phyloP scores from a whole-genome alignment of 2,329 filamentous ascomycete genomes.

The Xylariaceae sp. region DNA sequence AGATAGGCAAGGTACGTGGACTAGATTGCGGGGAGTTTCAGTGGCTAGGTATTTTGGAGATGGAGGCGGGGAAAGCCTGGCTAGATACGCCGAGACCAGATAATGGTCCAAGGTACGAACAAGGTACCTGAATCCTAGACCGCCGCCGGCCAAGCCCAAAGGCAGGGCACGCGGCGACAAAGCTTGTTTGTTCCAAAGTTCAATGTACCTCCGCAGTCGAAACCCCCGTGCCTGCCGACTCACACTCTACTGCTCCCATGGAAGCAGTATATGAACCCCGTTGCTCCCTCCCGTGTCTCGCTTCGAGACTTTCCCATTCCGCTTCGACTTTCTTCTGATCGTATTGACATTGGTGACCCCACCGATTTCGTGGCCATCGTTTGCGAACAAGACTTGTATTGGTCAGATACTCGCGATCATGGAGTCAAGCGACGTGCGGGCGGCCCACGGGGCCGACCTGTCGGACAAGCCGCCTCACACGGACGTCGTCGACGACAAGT shows the following conservation, averaged over 20 bases:
- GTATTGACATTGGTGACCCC: constrained; percentile 4
- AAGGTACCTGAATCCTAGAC: not conserved
- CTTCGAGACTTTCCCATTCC: not conserved
- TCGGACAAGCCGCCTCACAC: constrained; percentile 10
- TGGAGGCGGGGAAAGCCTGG: constrained; percentile 1
- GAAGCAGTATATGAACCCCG: constrained; percentile 15
- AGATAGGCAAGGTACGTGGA: not conserved
- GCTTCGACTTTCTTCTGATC: constrained; percentile 3
- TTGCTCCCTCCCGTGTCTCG: constrained; percentile 6
- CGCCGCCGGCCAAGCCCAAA: not conserved
- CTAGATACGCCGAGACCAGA: not conserved
- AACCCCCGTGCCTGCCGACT: not conserved
- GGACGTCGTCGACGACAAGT: constrained; percentile 16
- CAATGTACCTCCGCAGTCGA: not conserved
- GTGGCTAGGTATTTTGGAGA: not conserved
- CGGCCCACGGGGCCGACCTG: constrained; percentile 22
- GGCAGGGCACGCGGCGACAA: not conserved
- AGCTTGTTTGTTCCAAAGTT: not conserved
- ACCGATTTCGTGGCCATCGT: constrained; percentile 12
- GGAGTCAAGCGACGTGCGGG: constrained; percentile 24
- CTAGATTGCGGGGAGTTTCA: not conserved
- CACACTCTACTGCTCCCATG: not conserved
- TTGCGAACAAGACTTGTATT: constrained; percentile 17
- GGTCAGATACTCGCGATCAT: constrained; percentile 21
- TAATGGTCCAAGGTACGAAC: not conserved